Conservation (phyloP, 495 filamentous ascomycete genomes). For the Aspergillus sparsus region DNA sequence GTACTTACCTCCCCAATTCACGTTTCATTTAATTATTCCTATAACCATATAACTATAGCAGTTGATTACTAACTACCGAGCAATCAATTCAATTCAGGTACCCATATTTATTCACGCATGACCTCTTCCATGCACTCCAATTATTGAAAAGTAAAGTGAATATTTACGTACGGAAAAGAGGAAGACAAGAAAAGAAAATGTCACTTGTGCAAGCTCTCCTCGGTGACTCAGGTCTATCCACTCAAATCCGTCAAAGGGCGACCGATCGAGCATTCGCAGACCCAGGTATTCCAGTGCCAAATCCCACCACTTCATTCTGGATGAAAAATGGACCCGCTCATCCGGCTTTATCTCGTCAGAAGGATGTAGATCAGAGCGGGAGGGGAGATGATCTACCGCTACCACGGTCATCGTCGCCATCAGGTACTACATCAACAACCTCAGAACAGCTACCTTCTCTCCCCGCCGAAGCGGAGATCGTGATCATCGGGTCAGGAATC, state of each 20-base stretch:
- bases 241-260: constrained; percentile 26
- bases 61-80: no score
- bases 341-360: no score
- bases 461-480: constrained; percentile 59
- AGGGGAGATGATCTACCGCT: no score
- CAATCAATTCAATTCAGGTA: no score
- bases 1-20: no score
- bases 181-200: constrained; percentile 23
- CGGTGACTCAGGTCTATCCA: constrained; percentile 23
- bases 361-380: no score
- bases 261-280: constrained; percentile 31
- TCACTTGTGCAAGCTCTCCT: constrained; percentile 27
- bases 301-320: constrained; percentile 75
- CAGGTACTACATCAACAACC: constrained; percentile 51
- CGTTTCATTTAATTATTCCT: no score
- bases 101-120: no score
- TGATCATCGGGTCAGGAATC: constrained; percentile 73
- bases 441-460: constrained; percentile 62
- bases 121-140: no score
- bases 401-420: no score
- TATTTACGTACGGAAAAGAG: not conserved
- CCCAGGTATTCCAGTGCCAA: constrained; percentile 37
- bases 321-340: constrained; percentile 41
- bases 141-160: no score
- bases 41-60: no score